Conservation (phyloP, 2,329 filamentous ascomycete species). For the Alternaria ventricosa region DNA sequence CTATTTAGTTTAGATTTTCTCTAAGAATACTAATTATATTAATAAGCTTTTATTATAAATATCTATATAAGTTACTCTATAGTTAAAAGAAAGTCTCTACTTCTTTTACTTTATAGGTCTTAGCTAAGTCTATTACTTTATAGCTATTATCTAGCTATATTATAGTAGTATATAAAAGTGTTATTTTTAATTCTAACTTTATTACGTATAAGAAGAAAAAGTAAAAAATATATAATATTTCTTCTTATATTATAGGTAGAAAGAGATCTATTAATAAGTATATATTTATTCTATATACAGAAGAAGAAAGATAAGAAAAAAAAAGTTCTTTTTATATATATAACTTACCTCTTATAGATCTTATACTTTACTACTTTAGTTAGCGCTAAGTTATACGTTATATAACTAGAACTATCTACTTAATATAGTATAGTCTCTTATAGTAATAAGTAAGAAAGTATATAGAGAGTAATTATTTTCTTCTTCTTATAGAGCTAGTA, state of each 20-base stretch:
- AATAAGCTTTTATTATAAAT: neutral
- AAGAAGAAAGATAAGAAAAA: neutral
- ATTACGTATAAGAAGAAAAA: neutral
- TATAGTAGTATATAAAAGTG: neutral
- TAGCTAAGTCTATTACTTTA: neutral
- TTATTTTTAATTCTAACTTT: neutral
- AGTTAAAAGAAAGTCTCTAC: neutral
- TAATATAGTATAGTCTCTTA: neutral
- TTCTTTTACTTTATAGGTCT: neutral
- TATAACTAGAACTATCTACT: neutral
- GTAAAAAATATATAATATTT: neutral
- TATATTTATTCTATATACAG: neutral
- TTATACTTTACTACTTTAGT: neutral
- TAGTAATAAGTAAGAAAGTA: neutral
- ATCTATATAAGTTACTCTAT: neutral
- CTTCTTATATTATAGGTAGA: neutral
- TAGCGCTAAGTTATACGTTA: neutral
- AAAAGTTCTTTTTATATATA: no score
- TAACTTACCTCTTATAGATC: neutral
- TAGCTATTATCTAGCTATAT: neutral
- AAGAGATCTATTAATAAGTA: neutral
- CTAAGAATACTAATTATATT: neutral
- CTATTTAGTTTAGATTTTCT: neutral
- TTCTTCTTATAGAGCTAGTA: constrained; percentile 7
- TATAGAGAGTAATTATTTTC: constrained; percentile 5